Base-by-base conservation (phyloP, 331 rosid genomes). In the Phaseolus coccineus region DNA sequence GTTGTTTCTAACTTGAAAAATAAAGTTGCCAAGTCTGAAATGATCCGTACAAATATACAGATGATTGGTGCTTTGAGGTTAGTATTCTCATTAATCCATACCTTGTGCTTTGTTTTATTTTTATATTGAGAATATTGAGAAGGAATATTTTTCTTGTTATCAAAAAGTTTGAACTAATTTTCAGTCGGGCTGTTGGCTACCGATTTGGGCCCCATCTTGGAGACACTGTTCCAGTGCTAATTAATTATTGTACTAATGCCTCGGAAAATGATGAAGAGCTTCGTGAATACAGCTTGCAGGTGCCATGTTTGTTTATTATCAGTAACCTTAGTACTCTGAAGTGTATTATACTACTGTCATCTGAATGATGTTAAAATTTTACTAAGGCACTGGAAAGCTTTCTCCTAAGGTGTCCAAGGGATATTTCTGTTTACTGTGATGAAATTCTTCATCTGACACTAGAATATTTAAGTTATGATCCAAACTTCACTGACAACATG, bases 221-320 rank as follows among this genome's bases (percentile, higher is more conserved):
- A 53, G 99, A 96, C 62, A 91, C 99, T 24, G 97, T 96, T 85
- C 99, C 99, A 3, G 96, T 96, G 83, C 88, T 96, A 61, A 93
- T 96, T 47, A 81, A 89, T 87, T 96, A 93, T 77, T 96, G 99
- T 83, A 93, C 93, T 48, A 89, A 87, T 71, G 99, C 99, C 76
- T 93, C 99, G 50, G 99, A 96, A 83, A 96, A 94, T 86, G 99
- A 96, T 52, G 99, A 96, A 88, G 99, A 96, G 90, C 99, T 96
- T 82, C 94, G 99, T 15, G 99, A 96, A 87, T 96, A 96, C 85
- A 93, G 98, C 84, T 88, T 96, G 87, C 99, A 96, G 99, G 99
- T 96, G 83, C 82, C 70, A 53, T 72, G 27, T 50, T 15, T 80
- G 73, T 73, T 69, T 27, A 0, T 75, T 55, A 39, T 65, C 68